Evolutionary conservation across 2,329 filamentous ascomycete species (phyloP), one percentile per base, ranked within the genome.

Genomic region (Hysterium pulicare): DNA sequence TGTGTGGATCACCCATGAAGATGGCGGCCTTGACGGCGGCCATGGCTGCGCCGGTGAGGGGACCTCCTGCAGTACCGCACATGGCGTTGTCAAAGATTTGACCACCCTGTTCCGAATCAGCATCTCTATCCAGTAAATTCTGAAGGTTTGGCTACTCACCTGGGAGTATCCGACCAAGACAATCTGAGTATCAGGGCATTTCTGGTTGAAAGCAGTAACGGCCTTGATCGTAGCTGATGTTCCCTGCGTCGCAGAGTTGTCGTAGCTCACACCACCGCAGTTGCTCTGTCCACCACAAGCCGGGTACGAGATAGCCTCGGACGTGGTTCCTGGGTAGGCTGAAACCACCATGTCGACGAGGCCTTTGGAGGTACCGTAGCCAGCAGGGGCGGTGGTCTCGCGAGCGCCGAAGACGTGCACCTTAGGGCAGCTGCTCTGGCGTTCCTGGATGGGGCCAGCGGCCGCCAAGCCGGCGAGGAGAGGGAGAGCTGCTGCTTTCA

Each of bases 121-220:
- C 40, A 21, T 22, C 21, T 20, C 0, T 8, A 5, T 10, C 32
- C 17, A 7, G 15, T 34, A n/a, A n/a, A n/a, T n/a, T n/a, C n/a
- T n/a, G n/a, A 17, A 20, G 9, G 5, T 9, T 23, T 8, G 10
- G 30, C 33, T 15, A 24, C 65, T 17, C 54, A 77, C 77, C 68
- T 82, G 79, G 6, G 77, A 82, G 60, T 84, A 84, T 26, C 81
- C 81, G 28, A 83, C 76, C 23, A 83, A 63, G 5, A 83, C 77
- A 24, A 84, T 68, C 55, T 81, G 66, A 5, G 78, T 77, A 53
- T 61, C 64, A 8, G 81, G 80, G 54, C 80, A 84, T 54, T 70
- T 68, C 21, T 70, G 60, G 55, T 82, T 75, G 57, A 78, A 81
- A 21, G 66, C 62, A 35, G 79, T 85, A 2, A 85, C 79, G 6